Conservation (phyloP, 306 rosid genomes). For the Malus sylvestris region DNA sequence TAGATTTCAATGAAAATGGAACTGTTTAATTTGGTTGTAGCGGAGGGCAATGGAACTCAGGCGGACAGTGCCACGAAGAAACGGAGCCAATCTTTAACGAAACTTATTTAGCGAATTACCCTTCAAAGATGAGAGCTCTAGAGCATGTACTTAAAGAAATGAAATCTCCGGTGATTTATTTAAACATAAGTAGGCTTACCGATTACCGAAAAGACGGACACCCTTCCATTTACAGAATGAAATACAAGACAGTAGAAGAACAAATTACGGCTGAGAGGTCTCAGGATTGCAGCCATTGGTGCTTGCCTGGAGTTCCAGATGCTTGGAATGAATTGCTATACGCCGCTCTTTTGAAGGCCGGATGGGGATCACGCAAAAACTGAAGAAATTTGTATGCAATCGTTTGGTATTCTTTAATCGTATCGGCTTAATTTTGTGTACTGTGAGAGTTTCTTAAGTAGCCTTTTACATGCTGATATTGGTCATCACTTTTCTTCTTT, state of each 20-base stretch:
- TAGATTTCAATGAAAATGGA: background rate
- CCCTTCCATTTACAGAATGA: slow-evolving; percentile 66
- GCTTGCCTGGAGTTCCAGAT: slow-evolving; percentile 65
- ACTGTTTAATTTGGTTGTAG: slow-evolving; percentile 40
- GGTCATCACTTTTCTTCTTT: too few species aligned
- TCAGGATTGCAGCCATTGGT: slow-evolving; percentile 72
- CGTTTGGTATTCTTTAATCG: background rate
- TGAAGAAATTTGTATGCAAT: background rate
- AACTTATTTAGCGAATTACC: slow-evolving; percentile 47
- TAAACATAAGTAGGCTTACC: slow-evolving; percentile 81
- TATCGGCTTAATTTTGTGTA: background rate
- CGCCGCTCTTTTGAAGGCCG: slow-evolving; percentile 32
- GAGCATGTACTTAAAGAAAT: slow-evolving; percentile 53
- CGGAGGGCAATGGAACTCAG: slow-evolving; percentile 95
- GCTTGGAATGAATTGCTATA: slow-evolving; percentile 55
- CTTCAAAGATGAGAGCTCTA: slow-evolving; percentile 79
- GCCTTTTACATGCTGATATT: slow-evolving; percentile 1
- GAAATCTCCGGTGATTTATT: slow-evolving; percentile 62
- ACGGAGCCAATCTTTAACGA: slow-evolving; percentile 60
- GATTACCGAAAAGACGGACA: slow-evolving; percentile 88
- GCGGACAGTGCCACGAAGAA: slow-evolving; percentile 86
- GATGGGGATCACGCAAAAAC: slow-evolving; percentile 16
- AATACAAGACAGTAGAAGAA: slow-evolving; percentile 34
- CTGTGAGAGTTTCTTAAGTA: background rate
- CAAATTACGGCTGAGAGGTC: slow-evolving; percentile 25